Percentiles rank a stretch among this genome's conserved stretches.
These are phyloP conservation scores for Atkinsonella texensis DNA, from an alignment of 2,329 filamentous ascomycete genomes.

Conservation along the genomic window DNA sequence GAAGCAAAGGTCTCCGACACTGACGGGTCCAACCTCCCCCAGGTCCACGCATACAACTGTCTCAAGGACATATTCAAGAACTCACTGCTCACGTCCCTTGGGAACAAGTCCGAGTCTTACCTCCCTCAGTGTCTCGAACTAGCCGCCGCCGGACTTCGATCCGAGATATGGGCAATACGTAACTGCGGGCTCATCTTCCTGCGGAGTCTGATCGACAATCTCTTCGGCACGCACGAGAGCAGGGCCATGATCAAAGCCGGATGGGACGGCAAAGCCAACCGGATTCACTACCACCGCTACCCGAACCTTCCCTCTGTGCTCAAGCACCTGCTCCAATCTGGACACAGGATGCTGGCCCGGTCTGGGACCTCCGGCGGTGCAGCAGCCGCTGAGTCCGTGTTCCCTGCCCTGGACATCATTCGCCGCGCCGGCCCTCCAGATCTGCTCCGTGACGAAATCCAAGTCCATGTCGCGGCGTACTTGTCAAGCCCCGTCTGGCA, in stretches of 20 bases:
- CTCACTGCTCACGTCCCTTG: slow-evolving; percentile 60
- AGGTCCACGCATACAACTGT: slow-evolving; percentile 92
- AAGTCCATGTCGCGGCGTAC: slow-evolving; percentile 46
- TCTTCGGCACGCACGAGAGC: slow-evolving; percentile 66
- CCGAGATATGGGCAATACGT: slow-evolving; percentile 81
- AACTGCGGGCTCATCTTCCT: slow-evolving; percentile 89
- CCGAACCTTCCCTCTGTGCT: slow-evolving; percentile 53
- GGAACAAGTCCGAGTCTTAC: slow-evolving; percentile 60
- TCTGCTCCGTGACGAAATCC: slow-evolving; percentile 40
- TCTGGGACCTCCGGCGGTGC: slow-evolving; percentile 17
- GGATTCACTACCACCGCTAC: slow-evolving; percentile 59
- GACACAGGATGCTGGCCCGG: slow-evolving; percentile 31
- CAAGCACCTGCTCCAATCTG: slow-evolving; percentile 45
- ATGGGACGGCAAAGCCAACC: slow-evolving; percentile 51
- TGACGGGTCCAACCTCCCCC: slow-evolving; percentile 59
- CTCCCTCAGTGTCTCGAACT: slow-evolving; percentile 64
- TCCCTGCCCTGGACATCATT: slow-evolving; percentile 73
- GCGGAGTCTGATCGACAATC: slow-evolving; percentile 67
- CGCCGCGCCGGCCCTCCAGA: slow-evolving; percentile 58
- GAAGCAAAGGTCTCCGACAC: slow-evolving; percentile 42
- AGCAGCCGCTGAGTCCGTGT: slow-evolving; percentile 51
- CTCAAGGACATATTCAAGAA: slow-evolving; percentile 86
- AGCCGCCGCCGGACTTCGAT: slow-evolving; percentile 69
- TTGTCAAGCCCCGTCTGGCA: slow-evolving; percentile 65
- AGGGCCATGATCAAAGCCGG: slow-evolving; percentile 48